These are phyloP conservation scores for Leishmania arabica DNA, from an alignment of 208 protist genomes.

Conservation along the genomic window DNA sequence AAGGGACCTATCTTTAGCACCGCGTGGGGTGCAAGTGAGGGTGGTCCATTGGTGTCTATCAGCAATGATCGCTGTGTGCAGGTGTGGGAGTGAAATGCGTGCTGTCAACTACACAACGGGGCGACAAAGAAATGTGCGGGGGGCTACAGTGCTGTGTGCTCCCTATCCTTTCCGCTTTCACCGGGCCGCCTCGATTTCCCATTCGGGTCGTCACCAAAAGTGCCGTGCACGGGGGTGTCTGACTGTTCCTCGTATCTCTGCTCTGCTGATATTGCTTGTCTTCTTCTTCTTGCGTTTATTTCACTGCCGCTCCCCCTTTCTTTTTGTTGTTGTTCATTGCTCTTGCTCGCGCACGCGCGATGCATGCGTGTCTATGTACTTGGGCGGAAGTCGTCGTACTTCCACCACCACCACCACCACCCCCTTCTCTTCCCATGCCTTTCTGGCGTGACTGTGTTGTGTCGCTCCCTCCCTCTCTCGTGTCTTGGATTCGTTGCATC, in stretches of 20 bases:
- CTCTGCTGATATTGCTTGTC: not conserved
- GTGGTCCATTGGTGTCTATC: constrained; percentile 31
- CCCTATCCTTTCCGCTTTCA: not conserved
- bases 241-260: not conserved
- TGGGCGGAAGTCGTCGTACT: not conserved
- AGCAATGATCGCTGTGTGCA: constrained; percentile 29
- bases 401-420: not conserved
- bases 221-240: not conserved
- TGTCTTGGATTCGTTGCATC: not conserved
- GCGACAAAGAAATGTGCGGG: not conserved
- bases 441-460: not conserved
- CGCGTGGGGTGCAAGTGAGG: constrained; percentile 38
- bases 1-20: constrained; percentile 40
- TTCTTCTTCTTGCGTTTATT: not conserved
- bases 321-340: not conserved
- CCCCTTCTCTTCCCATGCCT: not conserved
- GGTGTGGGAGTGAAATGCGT: constrained; percentile 32
- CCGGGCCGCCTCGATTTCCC: not conserved
- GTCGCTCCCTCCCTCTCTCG: not conserved
- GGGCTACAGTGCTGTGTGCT: not conserved
- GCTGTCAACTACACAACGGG: not conserved
- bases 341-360: not conserved
- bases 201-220: not conserved
- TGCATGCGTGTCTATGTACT: not conserved
- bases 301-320: not conserved